phyloP scores from a whole-genome alignment of 805 yeast genomes.

The Saturnispora bothae region DNA sequence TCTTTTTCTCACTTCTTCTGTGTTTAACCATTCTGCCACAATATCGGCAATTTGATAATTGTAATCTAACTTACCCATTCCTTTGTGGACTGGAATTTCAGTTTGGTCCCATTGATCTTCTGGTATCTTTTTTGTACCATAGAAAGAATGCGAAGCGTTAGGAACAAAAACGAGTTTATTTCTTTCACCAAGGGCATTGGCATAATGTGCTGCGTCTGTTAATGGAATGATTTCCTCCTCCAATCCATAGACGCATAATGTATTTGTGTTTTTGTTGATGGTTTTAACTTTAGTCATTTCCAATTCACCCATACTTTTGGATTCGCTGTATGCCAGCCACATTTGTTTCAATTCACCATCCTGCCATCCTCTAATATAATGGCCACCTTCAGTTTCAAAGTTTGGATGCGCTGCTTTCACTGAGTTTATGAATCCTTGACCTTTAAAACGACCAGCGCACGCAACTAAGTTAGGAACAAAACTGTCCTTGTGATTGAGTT shows the following conservation, averaged over 20 bases:
- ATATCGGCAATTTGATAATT: conserved; percentile 40
- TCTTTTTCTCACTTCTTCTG: conserved; percentile 37
- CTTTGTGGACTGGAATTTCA: conserved; percentile 25
- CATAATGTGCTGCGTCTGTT: conserved; percentile 48
- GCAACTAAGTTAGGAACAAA: conserved; percentile 56
- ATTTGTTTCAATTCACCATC: conserved; percentile 36
- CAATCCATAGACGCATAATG: conserved; percentile 61
- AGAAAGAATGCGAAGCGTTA: conserved; percentile 75
- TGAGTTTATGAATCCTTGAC: conserved; percentile 35
- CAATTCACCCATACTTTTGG: conserved; percentile 37
- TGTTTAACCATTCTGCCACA: conserved; percentile 38
- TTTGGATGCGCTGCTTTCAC: conserved; percentile 25
- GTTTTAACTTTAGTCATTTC: conserved; percentile 31
- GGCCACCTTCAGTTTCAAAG: conserved; percentile 35
- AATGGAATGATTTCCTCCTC: conserved; percentile 57
- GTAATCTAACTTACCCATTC: conserved; percentile 39
- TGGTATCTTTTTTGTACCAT: conserved; percentile 35
- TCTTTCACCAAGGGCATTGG: conserved; percentile 47
- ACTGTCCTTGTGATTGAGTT: conserved; percentile 27
- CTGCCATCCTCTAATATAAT: conserved; percentile 33
- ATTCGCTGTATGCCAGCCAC: conserved; percentile 40
- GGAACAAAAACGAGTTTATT: conserved; percentile 49
- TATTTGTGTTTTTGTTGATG: conserved; percentile 31
- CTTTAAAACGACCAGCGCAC: conserved; percentile 60
- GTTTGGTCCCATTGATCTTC: conserved; percentile 21